phyloP scores from a whole-genome alignment of 2,329 filamentous ascomycete species.

The Penicillium sp. region DNA sequence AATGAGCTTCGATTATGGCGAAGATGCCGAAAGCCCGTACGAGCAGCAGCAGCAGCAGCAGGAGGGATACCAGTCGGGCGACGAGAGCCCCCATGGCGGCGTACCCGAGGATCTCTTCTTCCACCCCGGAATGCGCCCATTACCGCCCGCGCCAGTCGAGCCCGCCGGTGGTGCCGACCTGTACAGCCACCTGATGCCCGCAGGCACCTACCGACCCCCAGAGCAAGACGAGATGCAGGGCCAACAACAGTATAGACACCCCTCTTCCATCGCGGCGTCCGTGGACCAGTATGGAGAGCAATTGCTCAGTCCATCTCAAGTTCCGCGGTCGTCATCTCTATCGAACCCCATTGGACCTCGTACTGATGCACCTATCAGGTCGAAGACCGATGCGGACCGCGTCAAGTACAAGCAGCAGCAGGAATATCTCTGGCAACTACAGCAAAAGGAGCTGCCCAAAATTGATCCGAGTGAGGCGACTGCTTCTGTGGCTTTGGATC shows the following conservation, averaged over 20 bases:
- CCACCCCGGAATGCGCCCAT: conserved; percentile 76
- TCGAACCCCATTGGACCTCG: conserved; percentile 79
- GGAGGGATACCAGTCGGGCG: conserved; percentile 54
- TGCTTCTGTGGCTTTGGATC: conserved; percentile 70
- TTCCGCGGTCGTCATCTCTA: conserved; percentile 79
- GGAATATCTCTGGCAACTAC: conserved; percentile 59
- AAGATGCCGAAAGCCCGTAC: conserved; percentile 75
- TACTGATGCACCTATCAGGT: conserved; percentile 81
- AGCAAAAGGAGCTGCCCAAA: conserved; percentile 43
- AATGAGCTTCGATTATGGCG: conserved; percentile 90
- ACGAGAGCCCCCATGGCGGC: conserved; percentile 70
- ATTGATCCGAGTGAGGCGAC: conserved; percentile 60
- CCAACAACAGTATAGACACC: conserved; percentile 46
- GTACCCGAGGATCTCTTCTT: conserved; percentile 93
- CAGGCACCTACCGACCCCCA: conserved; percentile 64
- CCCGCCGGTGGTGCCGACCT: conserved; percentile 53
- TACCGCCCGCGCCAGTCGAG: conserved; percentile 69
- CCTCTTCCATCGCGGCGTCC: conserved; percentile 44
- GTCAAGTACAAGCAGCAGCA: conserved; percentile 60
- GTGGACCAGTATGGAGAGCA: conserved; percentile 60
- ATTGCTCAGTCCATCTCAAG: conserved; percentile 54
- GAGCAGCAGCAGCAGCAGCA: conserved; percentile 57
- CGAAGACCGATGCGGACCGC: conserved; percentile 88
- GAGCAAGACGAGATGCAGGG: conserved; percentile 50
- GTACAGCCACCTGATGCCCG: conserved; percentile 56